Percentiles rank a stretch among this genome's conserved stretches.
These are phyloP conservation scores for Vickermania ingenoplastis DNA, from an alignment of 208 protist genomes.

Conservation along the genomic window DNA sequence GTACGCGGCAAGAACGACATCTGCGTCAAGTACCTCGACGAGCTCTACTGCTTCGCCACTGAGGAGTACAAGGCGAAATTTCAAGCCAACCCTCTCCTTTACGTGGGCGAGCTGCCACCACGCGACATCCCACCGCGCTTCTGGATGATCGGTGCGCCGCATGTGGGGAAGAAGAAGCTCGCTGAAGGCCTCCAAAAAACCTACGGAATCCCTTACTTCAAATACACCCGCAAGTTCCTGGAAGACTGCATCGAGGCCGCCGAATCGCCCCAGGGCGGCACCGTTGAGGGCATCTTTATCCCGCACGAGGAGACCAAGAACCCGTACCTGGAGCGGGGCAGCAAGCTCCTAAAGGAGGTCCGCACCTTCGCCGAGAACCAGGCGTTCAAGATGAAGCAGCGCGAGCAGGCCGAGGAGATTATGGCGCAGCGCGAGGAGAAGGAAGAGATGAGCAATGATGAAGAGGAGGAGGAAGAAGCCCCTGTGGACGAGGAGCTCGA, in stretches of 20 bases:
- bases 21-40: constrained; percentile 37
- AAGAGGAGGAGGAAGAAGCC: constrained; percentile 31
- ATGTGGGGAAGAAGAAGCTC: constrained; percentile 69
- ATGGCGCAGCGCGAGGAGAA: constrained; percentile 46
- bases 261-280: constrained; percentile 28
- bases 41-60: constrained; percentile 74
- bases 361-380: constrained; percentile 46
- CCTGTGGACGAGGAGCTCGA: constrained; percentile 63
- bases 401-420: constrained; percentile 37
- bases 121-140: constrained; percentile 55
- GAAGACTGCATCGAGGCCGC: constrained; percentile 64
- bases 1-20: constrained; percentile 54
- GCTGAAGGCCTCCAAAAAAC: constrained; percentile 27
- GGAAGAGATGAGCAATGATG: constrained; percentile 20
- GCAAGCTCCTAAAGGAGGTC: constrained; percentile 41
- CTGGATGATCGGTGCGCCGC: constrained; percentile 63
- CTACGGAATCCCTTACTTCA: constrained; percentile 64
- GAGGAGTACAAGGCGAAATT: constrained; percentile 49
- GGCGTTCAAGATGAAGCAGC: constrained; percentile 35
- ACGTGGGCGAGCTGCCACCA: constrained; percentile 27
- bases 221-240: constrained; percentile 64
- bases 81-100: constrained; percentile 54
- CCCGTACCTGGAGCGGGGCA: constrained; percentile 34
- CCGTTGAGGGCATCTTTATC: constrained; percentile 57
- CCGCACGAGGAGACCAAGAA: constrained; percentile 28